These are phyloP conservation scores for Thalassiosira livingstoniorum DNA, from an alignment of 352 stramenopile species.

Conservation along the genomic window DNA sequence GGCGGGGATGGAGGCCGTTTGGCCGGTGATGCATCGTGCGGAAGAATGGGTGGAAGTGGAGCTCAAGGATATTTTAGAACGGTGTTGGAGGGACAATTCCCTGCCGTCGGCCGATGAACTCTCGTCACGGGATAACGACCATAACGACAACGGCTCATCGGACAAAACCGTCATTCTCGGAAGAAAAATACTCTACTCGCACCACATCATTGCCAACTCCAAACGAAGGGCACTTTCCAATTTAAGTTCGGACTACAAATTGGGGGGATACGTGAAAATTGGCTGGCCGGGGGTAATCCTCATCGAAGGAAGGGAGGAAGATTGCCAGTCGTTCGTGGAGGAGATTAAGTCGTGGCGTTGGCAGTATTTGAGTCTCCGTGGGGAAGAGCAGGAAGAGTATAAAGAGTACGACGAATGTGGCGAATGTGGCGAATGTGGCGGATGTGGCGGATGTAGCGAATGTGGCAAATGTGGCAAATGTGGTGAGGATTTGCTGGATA, in stretches of 20 bases:
- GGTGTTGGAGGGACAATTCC: slow-evolving; percentile 6
- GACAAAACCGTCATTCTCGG: slow-evolving; percentile 41
- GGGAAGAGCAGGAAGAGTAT: slow-evolving; percentile 64
- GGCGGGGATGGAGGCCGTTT: slow-evolving; percentile 74
- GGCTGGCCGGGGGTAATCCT: slow-evolving; percentile 82
- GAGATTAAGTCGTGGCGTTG: slow-evolving; percentile 72
- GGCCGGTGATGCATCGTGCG: slow-evolving; percentile 64
- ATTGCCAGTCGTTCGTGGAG: slow-evolving; percentile 70
- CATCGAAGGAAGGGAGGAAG: slow-evolving; percentile 70
- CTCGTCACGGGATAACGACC: too few species aligned
- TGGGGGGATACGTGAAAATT: slow-evolving; percentile 81
- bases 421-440: too few species aligned
- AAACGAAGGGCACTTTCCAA: slow-evolving; percentile 70
- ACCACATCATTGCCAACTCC: slow-evolving; percentile 84
- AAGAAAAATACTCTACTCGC: slow-evolving; percentile 76
- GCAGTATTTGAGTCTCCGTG: slow-evolving; percentile 77
- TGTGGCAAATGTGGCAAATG: too few species aligned
- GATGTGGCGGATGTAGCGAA: too few species aligned
- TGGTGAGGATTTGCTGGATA: slow-evolving; percentile 39
- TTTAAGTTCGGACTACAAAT: slow-evolving; percentile 60
- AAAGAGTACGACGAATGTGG: too few species aligned
- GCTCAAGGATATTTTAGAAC: slow-evolving; percentile 46
- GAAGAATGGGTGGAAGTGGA: slow-evolving; percentile 76
- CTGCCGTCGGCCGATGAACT: too few species aligned
- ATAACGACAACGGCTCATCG: too few species aligned